Evolutionary conservation across 2,329 filamentous ascomycete species (phyloP), one percentile per base, ranked within the genome.

Genomic region (Nemania serpens): DNA sequence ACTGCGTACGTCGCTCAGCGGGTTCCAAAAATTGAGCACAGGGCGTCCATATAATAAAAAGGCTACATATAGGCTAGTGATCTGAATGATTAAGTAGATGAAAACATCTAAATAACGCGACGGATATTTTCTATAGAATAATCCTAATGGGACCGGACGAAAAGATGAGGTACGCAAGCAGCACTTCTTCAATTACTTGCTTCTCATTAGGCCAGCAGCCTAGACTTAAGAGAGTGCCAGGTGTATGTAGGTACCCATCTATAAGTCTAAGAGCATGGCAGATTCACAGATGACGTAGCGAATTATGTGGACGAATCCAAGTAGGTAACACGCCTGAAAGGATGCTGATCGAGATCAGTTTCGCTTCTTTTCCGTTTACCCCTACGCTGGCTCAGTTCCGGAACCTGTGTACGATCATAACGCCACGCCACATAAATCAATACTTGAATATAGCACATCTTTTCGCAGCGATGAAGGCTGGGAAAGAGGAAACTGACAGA

Each of bases 381-480:
- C 49, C 47, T 34, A 34, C 50, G 46, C 54, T 58, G 55, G 46
- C 54, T 48, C 17, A 48, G 15, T 55, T 41, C 53, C 36, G 22
- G 34, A 50, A 52, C 29, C 49, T 33, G 42, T 36, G 17, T 22
- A 43, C 22, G 3, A 42, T 18, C 11, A 58, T 47, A 41, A 39
- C 59, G 54, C 33, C 41, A 59, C 33, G 43, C 51, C 47, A 39
- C 55, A 51, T 56, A 45, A 50, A 58, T 55, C 15, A 55, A 46
- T 37, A 42, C 36, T 41, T 22, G 29, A 55, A 51, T 37, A 59
- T 37, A 62, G 43, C 56, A 45, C 12, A 56, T 42, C 56, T 53
- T 57, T 47, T 58, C 41, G 41, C 49, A 42, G 41, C 34, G 18
- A 42, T 49, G 17, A 52, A 45, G 43, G 33, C 49, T 46, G 13